Conservation (phyloP, 768 basidiomycete genomes). For the Mrakia hoshinonis region DNA sequence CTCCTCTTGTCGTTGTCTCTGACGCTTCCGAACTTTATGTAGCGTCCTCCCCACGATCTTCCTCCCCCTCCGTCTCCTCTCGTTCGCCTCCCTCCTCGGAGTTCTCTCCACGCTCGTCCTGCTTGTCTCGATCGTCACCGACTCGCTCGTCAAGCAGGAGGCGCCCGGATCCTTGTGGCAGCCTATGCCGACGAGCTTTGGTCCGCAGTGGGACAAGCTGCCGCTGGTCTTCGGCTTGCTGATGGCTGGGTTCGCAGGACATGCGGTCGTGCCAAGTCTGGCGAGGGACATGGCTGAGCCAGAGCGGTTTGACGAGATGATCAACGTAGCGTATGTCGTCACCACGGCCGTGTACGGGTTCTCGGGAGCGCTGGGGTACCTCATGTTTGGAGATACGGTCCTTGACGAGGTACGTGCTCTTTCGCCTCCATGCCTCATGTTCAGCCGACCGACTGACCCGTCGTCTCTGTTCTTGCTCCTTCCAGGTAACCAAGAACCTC, state of each 20-base stretch:
- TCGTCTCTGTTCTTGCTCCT: neutral
- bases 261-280: conserved; percentile 81
- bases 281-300: conserved; percentile 85
- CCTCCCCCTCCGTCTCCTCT: conserved; percentile 73
- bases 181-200: conserved; percentile 58
- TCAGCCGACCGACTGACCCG: neutral
- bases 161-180: conserved; percentile 73
- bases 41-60: conserved; percentile 78
- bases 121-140: conserved; percentile 65
- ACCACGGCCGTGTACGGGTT: conserved; percentile 54
- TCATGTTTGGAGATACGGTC: conserved; percentile 77
- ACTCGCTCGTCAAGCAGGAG: conserved; percentile 65
- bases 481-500: conserved; percentile 72
- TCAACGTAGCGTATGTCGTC: conserved; percentile 44
- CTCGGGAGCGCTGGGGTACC: conserved; percentile 71
- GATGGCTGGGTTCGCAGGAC: conserved; percentile 92
- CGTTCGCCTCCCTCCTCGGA: conserved; percentile 69
- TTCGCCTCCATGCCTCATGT: neutral
- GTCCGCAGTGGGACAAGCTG: conserved; percentile 52
- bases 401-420: conserved; percentile 38
- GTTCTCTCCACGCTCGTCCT: conserved; percentile 70
- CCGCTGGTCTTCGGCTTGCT: conserved; percentile 79
- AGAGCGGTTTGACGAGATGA: conserved; percentile 54
- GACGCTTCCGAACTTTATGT: conserved; percentile 66
- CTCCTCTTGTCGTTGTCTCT: conserved; percentile 67